Conservation (phyloP, 371 early-diverging fungal genomes). For the Mucor mucedo region DNA sequence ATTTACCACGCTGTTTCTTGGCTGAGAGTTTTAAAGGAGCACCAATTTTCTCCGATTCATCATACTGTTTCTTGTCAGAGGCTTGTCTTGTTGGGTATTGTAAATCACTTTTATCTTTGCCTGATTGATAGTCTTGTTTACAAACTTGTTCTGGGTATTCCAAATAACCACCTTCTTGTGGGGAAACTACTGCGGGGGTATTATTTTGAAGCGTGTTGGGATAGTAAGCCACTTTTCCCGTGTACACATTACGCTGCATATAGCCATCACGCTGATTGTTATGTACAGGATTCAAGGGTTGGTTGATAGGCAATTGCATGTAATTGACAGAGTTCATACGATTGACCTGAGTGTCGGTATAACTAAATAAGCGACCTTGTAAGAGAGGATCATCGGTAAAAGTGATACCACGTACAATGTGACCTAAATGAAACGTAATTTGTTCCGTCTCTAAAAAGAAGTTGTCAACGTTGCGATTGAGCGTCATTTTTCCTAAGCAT, state of each 20-base stretch:
- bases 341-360: conserved; percentile 60
- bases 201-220: conserved; percentile 41
- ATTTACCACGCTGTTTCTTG: conserved; percentile 30
- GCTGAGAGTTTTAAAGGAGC: background rate
- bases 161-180: conserved; percentile 39
- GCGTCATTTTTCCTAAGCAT: conserved; percentile 51
- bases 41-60: no score
- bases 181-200: conserved; percentile 30
- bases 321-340: conserved; percentile 56
- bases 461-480: conserved; percentile 59
- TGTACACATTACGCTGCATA: conserved; percentile 30
- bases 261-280: conserved; percentile 64
- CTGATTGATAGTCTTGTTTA: no score
- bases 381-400: conserved; percentile 57
- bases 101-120: no score
- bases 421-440: conserved; percentile 45
- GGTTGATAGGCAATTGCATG: conserved; percentile 60
- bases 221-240: conserved; percentile 39
- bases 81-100: no score
- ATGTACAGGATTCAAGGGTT: conserved; percentile 41
- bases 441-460: conserved; percentile 66
- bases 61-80: no score
- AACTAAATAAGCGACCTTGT: conserved; percentile 61
- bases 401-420: conserved; percentile 56
- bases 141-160: conserved; percentile 38